phyloP scores from a whole-genome alignment of 768 basidiomycete genomes.

The Neoboletus magnificus region DNA sequence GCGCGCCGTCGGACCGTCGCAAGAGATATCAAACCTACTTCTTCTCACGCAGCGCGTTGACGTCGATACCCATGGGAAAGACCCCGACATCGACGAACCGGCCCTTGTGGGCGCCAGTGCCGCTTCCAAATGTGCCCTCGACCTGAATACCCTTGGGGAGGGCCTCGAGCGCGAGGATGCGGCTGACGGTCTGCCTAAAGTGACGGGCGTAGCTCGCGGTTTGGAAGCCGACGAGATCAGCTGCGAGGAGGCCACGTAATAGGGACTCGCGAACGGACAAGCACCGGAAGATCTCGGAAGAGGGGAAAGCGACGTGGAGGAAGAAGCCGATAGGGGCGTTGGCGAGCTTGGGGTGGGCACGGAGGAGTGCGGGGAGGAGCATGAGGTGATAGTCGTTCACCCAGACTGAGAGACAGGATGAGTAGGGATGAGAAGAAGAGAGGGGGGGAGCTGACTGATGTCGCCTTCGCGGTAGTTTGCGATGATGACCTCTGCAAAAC shows the following conservation, averaged over 20 bases:
- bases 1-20: neutral
- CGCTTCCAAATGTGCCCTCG: slow-evolving; percentile 24
- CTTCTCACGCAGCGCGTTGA: slow-evolving; percentile 59
- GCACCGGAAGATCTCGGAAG: slow-evolving; percentile 93
- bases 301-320: slow-evolving; percentile 95
- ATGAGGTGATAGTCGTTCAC: slow-evolving; percentile 97
- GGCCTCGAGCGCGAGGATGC: slow-evolving; percentile 77
- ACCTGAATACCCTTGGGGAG: slow-evolving; percentile 81
- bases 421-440: neutral
- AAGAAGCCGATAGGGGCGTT: slow-evolving; percentile 71
- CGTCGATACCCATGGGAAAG: slow-evolving; percentile 91
- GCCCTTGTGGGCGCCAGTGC: slow-evolving; percentile 26
- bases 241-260: slow-evolving; percentile 85
- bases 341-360: slow-evolving; percentile 50
- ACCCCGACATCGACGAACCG: slow-evolving; percentile 82
- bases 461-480: slow-evolving; percentile 84
- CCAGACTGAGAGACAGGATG: slow-evolving; percentile 47
- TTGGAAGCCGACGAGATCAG: slow-evolving; percentile 93
- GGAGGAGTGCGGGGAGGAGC: slow-evolving; percentile 84
- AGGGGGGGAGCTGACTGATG: slow-evolving; percentile 44
- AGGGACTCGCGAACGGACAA: slow-evolving; percentile 75
- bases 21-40: slow-evolving; percentile 41
- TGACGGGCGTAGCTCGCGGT: slow-evolving; percentile 80
- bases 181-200: slow-evolving; percentile 79
- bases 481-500: slow-evolving; percentile 84